Percentiles rank a stretch among this genome's conserved stretches.
Evolutionary conservation across 2,329 filamentous ascomycete genomes (phyloP).

Genomic region (Fusarium oxysporum): DNA sequence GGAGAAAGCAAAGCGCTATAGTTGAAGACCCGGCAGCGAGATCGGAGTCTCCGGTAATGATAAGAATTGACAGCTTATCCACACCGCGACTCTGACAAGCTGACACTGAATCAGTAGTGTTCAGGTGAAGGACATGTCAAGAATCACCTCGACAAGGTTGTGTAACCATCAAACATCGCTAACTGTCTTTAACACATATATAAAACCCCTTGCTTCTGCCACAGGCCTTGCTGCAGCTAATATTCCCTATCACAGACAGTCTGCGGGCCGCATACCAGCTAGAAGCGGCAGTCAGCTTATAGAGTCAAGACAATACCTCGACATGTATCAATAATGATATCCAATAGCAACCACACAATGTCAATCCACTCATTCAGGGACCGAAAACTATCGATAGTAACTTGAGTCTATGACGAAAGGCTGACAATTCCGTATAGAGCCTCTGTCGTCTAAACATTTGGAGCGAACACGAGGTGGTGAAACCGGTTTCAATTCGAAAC

Average conservation of each 20-base stretch:
- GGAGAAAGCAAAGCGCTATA: background rate
- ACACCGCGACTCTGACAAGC: background rate
- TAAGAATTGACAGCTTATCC: background rate
- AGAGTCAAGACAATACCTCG: constrained; percentile 24
- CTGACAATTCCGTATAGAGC: background rate
- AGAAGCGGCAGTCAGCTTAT: constrained; percentile 10
- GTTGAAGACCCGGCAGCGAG: background rate
- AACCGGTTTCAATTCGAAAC: constrained; percentile 31
- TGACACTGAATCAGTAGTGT: background rate
- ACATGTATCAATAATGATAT: constrained; percentile 4
- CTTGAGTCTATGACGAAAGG: background rate
- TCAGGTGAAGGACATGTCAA: background rate
- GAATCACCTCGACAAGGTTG: background rate
- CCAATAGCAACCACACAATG: constrained; percentile 25
- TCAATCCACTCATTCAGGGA: background rate
- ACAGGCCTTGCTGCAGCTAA: constrained; percentile 18
- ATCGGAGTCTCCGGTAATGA: background rate
- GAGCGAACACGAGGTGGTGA: constrained; percentile 1
- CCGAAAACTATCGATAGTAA: background rate
- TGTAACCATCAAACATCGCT: background rate
- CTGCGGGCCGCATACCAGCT: constrained; percentile 7
- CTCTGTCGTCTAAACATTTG: background rate
- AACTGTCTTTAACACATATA: background rate
- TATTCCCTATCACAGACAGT: constrained; percentile 17
- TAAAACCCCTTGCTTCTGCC: background rate